Percentiles rank a stretch among this genome's conserved stretches.
These are phyloP conservation scores for Penicillium cinerascens DNA, from an alignment of 495 filamentous ascomycete species.

Conservation along the genomic window DNA sequence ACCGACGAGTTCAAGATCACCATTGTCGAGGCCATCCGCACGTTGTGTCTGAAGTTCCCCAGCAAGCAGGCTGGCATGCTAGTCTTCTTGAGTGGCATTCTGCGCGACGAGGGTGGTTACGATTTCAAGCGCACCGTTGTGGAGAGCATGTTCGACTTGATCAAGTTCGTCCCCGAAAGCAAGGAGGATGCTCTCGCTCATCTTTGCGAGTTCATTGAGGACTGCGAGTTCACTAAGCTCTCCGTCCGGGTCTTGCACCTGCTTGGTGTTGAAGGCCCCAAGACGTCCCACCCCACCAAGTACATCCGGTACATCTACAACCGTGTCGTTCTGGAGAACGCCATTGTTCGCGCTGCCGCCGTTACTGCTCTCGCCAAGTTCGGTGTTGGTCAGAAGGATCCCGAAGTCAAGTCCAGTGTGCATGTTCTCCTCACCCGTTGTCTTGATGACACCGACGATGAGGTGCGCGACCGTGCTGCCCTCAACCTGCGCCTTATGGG, in stretches of 20 bases:
- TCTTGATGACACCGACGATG: conserved; percentile 95
- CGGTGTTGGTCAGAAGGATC: conserved; percentile 93
- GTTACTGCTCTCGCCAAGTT: conserved; percentile 97
- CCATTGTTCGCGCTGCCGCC: conserved; percentile 90
- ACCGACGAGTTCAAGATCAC: conserved; percentile 99
- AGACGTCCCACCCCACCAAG: conserved; percentile 93
- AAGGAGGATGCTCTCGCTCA: conserved; percentile 97
- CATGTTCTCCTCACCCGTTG: conserved; percentile 89
- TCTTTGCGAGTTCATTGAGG: conserved; percentile 98
- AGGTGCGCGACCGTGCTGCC: conserved; percentile 93
- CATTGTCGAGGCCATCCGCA: conserved; percentile 96
- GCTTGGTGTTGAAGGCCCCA: conserved; percentile 89
- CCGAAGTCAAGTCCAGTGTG: conserved; percentile 93
- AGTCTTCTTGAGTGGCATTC: conserved; percentile 87
- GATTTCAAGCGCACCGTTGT: conserved; percentile 98
- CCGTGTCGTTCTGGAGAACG: conserved; percentile 94
- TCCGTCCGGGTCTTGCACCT: conserved; percentile 93
- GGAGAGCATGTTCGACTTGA: conserved; percentile 98
- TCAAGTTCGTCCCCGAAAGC: conserved; percentile 97
- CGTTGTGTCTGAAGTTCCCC: conserved; percentile 94
- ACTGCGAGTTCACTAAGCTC: conserved; percentile 98
- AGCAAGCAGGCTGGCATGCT: conserved; percentile 98
- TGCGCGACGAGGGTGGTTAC: conserved; percentile 95
- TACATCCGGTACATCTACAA: conserved; percentile 99
- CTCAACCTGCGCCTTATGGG: conserved; percentile 86